Evolutionary conservation across 164 flowering plant species (phyloP).

Genomic region (Pachysandra terminalis): DNA sequence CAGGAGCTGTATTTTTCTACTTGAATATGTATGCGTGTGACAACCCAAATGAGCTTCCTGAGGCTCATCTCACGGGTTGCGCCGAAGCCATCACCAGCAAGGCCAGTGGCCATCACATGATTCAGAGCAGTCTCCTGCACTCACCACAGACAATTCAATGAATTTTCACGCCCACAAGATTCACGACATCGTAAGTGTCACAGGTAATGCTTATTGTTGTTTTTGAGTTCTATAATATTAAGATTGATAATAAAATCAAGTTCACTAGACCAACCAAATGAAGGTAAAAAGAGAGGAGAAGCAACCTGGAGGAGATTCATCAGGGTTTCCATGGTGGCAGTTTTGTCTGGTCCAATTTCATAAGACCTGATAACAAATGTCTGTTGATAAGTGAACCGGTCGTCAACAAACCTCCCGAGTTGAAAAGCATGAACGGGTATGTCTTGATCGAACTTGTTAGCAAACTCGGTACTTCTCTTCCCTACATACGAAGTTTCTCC

Average conservation of each 20-base stretch:
- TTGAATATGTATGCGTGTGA: conserved; percentile 65
- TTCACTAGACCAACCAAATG: too few relatives aligned
- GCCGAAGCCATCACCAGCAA: conserved; percentile 68
- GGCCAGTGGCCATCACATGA: conserved; percentile 65
- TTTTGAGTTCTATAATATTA: too few relatives aligned
- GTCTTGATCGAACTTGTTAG: conserved; percentile 4
- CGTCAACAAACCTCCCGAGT: conserved; percentile 61
- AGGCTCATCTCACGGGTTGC: conserved; percentile 75
- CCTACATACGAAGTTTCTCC: conserved; percentile 14
- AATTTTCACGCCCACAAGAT: too few relatives aligned
- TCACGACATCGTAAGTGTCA: too few relatives aligned
- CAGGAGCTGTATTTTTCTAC: conserved; percentile 63
- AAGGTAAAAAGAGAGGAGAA: conserved; percentile 1
- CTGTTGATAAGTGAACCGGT: conserved; percentile 54
- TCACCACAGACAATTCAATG: background rate
- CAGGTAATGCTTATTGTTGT: too few relatives aligned
- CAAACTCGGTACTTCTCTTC: conserved; percentile 3
- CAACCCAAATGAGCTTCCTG: conserved; percentile 78
- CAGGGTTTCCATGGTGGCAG: conserved; percentile 83
- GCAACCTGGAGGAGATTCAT: conserved; percentile 80
- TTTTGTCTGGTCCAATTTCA: conserved; percentile 79
- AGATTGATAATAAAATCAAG: too few relatives aligned
- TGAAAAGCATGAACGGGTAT: conserved; percentile 22
- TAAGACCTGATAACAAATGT: conserved; percentile 68
- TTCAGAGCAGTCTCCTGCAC: conserved; percentile 76